A percentile compares a stretch with the other conserved stretches of the same genome.
phyloP scores from a whole-genome alignment of 2,329 filamentous ascomycete genomes.

The Raffaelea deltoideospora region DNA sequence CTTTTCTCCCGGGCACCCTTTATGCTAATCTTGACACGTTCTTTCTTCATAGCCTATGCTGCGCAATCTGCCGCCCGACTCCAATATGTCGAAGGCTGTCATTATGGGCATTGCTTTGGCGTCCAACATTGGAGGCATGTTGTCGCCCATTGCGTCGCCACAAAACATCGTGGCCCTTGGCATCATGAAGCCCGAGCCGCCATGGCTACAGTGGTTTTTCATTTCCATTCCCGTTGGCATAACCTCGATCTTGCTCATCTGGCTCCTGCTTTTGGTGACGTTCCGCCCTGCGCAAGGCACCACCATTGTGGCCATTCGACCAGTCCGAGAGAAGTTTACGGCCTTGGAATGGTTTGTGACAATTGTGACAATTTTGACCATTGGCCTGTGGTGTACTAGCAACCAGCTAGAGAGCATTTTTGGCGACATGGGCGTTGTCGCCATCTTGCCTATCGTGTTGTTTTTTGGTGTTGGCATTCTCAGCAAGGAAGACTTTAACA shows the following conservation, averaged over 20 bases:
- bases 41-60: constrained; percentile 96
- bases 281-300: constrained; percentile 79
- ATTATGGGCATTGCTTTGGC: constrained; percentile 91
- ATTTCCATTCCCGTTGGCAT: constrained; percentile 85
- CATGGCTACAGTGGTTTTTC: constrained; percentile 96
- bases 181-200: constrained; percentile 84
- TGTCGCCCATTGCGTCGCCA: constrained; percentile 90
- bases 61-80: constrained; percentile 75
- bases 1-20: too few species aligned
- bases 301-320: constrained; percentile 79
- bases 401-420: constrained; percentile 80
- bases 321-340: constrained; percentile 76
- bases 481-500: constrained; percentile 99
- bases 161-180: constrained; percentile 95
- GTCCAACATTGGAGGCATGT: constrained; percentile 90
- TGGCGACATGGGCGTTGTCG: constrained; percentile 96
- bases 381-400: constrained; percentile 80
- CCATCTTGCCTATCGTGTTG: constrained; percentile 85
- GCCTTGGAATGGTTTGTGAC: constrained; percentile 89
- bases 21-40: too few species aligned
- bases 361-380: constrained; percentile 67
- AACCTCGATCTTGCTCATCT: constrained; percentile 76
- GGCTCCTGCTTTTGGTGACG: constrained; percentile 68
- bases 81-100: constrained; percentile 84
- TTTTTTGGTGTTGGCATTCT: constrained; percentile 96